phyloP scores from a whole-genome alignment of 805 yeast species.

The Sungouiella thailandica region DNA sequence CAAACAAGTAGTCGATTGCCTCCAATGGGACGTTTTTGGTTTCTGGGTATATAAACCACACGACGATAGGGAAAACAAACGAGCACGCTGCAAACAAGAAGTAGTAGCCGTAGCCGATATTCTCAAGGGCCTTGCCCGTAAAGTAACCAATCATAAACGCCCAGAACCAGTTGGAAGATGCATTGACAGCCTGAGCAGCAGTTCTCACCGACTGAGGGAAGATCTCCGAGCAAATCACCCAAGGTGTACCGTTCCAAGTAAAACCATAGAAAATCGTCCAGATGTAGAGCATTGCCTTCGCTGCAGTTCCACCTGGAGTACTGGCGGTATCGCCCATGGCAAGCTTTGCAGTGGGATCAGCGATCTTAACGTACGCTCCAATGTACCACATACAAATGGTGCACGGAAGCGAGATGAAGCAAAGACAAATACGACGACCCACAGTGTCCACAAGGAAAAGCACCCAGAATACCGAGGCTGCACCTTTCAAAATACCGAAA shows the following conservation, averaged over 20 bases:
- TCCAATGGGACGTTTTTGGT: conserved; percentile 33
- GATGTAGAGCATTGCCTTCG: conserved; percentile 41
- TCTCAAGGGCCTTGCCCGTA: conserved; percentile 40
- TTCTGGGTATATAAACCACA: conserved; percentile 33
- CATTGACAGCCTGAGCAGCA: conserved; percentile 39
- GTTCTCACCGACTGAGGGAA: conserved; percentile 41
- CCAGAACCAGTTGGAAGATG: conserved; percentile 47
- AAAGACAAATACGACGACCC: conserved; percentile 42
- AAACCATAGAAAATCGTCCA: conserved; percentile 43
- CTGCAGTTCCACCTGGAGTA: conserved; percentile 38
- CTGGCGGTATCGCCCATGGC: conserved; percentile 19
- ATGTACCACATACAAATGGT: conserved; percentile 44
- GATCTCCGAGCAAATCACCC: conserved; percentile 44
- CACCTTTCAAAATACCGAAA: conserved; percentile 46
- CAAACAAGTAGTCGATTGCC: conserved; percentile 29
- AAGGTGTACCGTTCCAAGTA: conserved; percentile 45
- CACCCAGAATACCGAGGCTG: conserved; percentile 41
- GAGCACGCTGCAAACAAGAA: conserved; percentile 36
- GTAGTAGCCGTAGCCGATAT: conserved; percentile 42
- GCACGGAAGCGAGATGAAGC: conserved; percentile 35
- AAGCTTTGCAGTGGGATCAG: conserved; percentile 20
- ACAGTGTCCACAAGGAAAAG: conserved; percentile 41
- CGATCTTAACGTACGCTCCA: conserved; percentile 43
- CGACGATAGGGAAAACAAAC: conserved; percentile 22
- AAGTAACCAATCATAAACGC: conserved; percentile 45